Evolutionary conservation across 2,329 filamentous ascomycete genomes (phyloP), one percentile per base, ranked within the genome.

Genomic region (Cladosporium sp.): DNA sequence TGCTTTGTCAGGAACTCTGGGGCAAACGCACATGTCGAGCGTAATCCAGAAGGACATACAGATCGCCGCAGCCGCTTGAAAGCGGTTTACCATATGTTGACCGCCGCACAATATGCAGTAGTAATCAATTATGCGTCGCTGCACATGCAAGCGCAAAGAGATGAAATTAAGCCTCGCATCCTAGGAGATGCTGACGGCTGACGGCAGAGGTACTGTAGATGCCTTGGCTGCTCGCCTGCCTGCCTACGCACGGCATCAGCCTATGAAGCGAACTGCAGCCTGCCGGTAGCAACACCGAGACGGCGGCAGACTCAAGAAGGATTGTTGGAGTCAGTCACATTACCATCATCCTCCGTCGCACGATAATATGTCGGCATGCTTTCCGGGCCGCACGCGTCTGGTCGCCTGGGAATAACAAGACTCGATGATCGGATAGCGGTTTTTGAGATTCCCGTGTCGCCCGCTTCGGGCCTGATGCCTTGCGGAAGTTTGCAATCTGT

Each of bases 121-220:
- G 4, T 23, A 46, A 46, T 29, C 50, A 35, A 56, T 44, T 35
- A 56, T 56, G 61, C 55, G 61, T 40, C 23, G 23, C 23, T 40
- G 35, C 50, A 63, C 61, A 40, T 56, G 61, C 61, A 44, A 40
- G 44, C 40, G 50, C 61, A 35, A 21, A 46, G 35, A 63, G 31
- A 62, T 63, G 50, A 63, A 63, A 18, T 55, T 52, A 21, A 56
- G 61, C 61, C 50, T 63, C 61, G 50, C 33, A 63, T 63, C 61
- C 61, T 26, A 44, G 61, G 8, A 33, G 40, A 46, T 44, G 61
- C 61, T 63, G 50, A 63, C 61, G 21, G 61, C 61, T 56, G 61
- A 63, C 61, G 50, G 50, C 44, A 62, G 44, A 29, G 35, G 40
- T 18, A 63, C 16, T 26, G 23, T 26, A 44, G 21, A 16, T 63